These are phyloP conservation scores for Camillea tinctor DNA, from an alignment of 2,329 filamentous ascomycete species.

Conservation along the genomic window DNA sequence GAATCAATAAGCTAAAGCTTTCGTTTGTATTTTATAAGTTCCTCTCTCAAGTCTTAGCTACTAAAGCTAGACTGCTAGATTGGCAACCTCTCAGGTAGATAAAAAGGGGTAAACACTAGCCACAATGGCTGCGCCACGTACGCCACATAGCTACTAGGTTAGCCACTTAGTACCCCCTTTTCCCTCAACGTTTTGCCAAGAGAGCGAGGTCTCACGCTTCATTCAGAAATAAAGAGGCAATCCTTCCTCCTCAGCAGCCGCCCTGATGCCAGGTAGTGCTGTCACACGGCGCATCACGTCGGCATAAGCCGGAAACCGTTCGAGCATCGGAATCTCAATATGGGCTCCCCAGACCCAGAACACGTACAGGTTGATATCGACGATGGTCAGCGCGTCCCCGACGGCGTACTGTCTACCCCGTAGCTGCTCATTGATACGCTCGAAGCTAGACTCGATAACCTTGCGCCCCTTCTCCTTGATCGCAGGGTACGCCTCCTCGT, in stretches of 20 bases:
- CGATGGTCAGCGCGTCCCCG: slow-evolving; percentile 20
- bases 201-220: too few species aligned
- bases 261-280: slow-evolving; percentile 10
- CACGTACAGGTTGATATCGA: slow-evolving; percentile 24
- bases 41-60: too few species aligned
- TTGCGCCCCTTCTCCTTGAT: slow-evolving; percentile 16
- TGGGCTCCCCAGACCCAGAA: slow-evolving; percentile 21
- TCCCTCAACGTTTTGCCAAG: too few species aligned
- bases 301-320: slow-evolving; percentile 15
- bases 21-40: too few species aligned
- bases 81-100: too few species aligned
- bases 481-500: slow-evolving; percentile 1
- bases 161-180: too few species aligned
- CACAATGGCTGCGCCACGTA: too few species aligned
- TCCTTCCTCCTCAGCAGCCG: slow-evolving; percentile 2
- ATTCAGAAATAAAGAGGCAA: not conserved
- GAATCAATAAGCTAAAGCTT: too few species aligned
- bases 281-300: slow-evolving; percentile 13
- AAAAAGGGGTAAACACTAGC: too few species aligned
- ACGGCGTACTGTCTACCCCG: slow-evolving; percentile 13
- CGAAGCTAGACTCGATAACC: slow-evolving; percentile 13
- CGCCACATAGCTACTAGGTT: too few species aligned
- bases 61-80: too few species aligned
- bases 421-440: slow-evolving; percentile 19
- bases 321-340: slow-evolving; percentile 11